Evolutionary conservation across 257 asterid species (phyloP), one percentile per base, ranked within the genome.

Genomic region (Solanum ossicruentum): DNA sequence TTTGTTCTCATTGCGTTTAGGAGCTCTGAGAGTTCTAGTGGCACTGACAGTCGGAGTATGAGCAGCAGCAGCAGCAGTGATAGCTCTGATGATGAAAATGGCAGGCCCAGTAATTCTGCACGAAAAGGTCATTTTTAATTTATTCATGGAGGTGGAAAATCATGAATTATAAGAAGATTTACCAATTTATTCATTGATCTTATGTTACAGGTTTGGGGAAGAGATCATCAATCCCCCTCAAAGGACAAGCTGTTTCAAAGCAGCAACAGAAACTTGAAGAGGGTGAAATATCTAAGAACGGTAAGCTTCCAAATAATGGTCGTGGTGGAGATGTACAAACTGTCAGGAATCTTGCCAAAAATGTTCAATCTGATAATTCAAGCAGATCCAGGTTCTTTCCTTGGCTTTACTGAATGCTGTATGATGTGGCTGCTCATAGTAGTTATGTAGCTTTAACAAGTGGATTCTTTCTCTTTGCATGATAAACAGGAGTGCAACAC

Each of bases 21-120:
- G 94, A 83, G 88, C 85, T 88, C 90, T 17, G 93, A 49, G 86
- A 96, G 97, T 88, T 94, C 98, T 57, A 94, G 96, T 85, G 90
- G 91, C 81, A 86, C 94, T 73, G 91, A 84, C 67, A 92, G 97
- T 73, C 85, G 84, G 80, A 85, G 86, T 70, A 72, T 32, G 83
- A 89, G 91, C 82, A 85, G 89, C 81, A 86, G 92, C 84, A 87
- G 92, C 84, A 78, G 91, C 85, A 87, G 93, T 39, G 80, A 84
- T 89, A 88, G 94, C 85, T 89, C 96, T 52, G 98, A 95, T 83
- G 94, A 91, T 85, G 97, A 90, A 86, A 87, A 86, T 85, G 88
- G 82, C 49, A 87, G 85, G 15, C 85, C 82, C 69, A 86, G 84
- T 58, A 88, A 85, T 86, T 52, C 86, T 84, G 84, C 86, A 39